Evolutionary conservation across 2,329 filamentous ascomycete genomes (phyloP).

Genomic region (Berkeleyomyces rouxiae): DNA sequence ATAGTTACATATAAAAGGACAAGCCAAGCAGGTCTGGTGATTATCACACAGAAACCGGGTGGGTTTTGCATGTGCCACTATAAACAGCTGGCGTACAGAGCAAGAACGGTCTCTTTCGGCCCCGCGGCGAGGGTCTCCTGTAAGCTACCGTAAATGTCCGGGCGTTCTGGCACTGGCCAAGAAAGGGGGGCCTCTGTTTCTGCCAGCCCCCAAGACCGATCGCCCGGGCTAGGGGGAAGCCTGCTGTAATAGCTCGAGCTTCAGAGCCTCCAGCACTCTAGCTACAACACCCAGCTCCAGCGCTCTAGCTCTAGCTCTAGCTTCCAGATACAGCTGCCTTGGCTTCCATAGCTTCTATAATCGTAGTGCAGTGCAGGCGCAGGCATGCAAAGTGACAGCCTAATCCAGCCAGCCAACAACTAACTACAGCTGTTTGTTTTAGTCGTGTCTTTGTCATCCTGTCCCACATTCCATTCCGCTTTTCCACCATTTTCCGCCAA

Average conservation of each 20-base stretch:
- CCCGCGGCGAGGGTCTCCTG: too few species aligned
- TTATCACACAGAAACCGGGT: neutral
- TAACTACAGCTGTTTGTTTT: neutral
- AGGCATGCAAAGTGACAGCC: neutral
- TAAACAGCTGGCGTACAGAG: neutral
- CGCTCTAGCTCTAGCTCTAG: neutral
- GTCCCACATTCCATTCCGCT: conserved; percentile 15
- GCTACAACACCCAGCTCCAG: too few species aligned
- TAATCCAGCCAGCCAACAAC: neutral
- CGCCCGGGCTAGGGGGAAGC: too few species aligned
- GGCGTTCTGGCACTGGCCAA: neutral
- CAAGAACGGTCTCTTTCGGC: neutral
- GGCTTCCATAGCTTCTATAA: neutral
- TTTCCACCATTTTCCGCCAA: neutral
- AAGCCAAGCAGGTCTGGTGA: too few species aligned
- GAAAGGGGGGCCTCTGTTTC: too few species aligned
- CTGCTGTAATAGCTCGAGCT: too few species aligned
- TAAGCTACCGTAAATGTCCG: neutral
- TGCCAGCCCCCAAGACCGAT: too few species aligned
- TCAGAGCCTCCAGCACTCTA: too few species aligned
- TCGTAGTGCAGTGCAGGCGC: neutral
- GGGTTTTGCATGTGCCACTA: neutral
- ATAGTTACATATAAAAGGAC: neutral
- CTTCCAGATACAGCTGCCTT: neutral
- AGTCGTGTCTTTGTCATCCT: neutral